Percentiles rank a stretch among this genome's conserved stretches.
These are phyloP conservation scores for Acephala macrosclerotiorum DNA, from an alignment of 2,329 filamentous ascomycete species.

Conservation along the genomic window DNA sequence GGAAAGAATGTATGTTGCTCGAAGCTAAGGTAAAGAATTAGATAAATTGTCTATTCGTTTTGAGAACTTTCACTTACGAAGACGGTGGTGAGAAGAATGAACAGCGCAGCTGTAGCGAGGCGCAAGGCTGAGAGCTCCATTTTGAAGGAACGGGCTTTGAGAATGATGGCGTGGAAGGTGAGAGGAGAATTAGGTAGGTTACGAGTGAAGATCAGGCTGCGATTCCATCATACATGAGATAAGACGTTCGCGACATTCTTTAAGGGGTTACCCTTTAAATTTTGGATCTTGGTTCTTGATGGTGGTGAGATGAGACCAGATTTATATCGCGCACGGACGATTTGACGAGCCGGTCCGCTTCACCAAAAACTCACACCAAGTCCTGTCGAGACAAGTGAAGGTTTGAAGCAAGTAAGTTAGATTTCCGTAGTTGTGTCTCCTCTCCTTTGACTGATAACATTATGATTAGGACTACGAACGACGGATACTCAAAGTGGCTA, in stretches of 20 bases:
- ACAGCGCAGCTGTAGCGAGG: conserved; percentile 32
- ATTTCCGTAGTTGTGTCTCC: too few relatives aligned
- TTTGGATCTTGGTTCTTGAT: not conserved
- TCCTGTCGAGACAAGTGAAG: too few relatives aligned
- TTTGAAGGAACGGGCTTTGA: not conserved
- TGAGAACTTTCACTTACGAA: conserved; percentile 34
- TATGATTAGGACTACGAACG: too few relatives aligned
- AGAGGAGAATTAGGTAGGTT: not conserved
- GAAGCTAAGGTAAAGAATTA: conserved; percentile 35
- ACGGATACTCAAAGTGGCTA: too few relatives aligned
- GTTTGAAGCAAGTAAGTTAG: too few relatives aligned
- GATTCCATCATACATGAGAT: not conserved
- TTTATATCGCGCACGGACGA: not conserved
- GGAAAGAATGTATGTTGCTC: conserved; percentile 41
- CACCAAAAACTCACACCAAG: not conserved
- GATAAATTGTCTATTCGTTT: not conserved
- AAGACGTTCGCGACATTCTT: not conserved
- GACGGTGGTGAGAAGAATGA: conserved; percentile 35
- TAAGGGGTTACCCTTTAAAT: not conserved
- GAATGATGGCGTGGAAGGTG: not conserved
- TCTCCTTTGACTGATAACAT: too few relatives aligned
- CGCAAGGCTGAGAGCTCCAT: conserved; percentile 36
- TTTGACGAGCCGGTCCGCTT: not conserved
- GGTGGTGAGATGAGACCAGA: not conserved
- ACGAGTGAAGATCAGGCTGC: not conserved